These are phyloP conservation scores for Setaria italica DNA, from an alignment of 202 grass and related monocot genomes.

Conservation along the genomic window DNA sequence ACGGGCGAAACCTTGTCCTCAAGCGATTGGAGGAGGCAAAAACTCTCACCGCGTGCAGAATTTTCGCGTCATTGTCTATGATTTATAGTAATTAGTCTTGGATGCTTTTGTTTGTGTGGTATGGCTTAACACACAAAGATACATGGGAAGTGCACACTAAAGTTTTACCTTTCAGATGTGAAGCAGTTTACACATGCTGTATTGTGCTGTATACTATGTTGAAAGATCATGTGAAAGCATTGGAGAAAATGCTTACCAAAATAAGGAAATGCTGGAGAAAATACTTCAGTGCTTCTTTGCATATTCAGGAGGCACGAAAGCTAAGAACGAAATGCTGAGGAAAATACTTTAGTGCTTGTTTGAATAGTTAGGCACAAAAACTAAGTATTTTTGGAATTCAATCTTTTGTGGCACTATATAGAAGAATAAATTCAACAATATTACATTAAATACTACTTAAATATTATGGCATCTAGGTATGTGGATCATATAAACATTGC, in stretches of 20 bases:
- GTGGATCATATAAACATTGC: background rate
- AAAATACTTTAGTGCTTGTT: background rate
- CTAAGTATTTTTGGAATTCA: background rate
- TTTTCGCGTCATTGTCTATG: slow-evolving; percentile 49
- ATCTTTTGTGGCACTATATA: background rate
- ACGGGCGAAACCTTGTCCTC: slow-evolving; percentile 42
- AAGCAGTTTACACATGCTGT: background rate
- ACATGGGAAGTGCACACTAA: background rate
- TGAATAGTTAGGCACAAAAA: background rate
- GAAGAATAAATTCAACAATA: background rate
- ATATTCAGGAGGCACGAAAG: background rate
- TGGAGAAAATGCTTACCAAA: background rate
- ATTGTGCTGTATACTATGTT: background rate
- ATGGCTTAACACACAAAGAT: background rate
- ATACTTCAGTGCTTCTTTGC: background rate
- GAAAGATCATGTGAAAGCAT: background rate
- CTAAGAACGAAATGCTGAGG: background rate
- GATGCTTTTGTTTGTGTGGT: slow-evolving; percentile 1
- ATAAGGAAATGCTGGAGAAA: background rate
- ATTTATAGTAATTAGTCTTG: background rate
- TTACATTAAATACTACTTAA: background rate
- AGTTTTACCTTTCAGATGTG: background rate
- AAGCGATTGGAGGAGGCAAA: slow-evolving; percentile 42
- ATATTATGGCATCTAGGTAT: background rate
- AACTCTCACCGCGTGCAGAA: slow-evolving; percentile 29